phyloP scores from a whole-genome alignment of 2,329 filamentous ascomycete genomes.

The Ceratocystis cacaofunesta region DNA sequence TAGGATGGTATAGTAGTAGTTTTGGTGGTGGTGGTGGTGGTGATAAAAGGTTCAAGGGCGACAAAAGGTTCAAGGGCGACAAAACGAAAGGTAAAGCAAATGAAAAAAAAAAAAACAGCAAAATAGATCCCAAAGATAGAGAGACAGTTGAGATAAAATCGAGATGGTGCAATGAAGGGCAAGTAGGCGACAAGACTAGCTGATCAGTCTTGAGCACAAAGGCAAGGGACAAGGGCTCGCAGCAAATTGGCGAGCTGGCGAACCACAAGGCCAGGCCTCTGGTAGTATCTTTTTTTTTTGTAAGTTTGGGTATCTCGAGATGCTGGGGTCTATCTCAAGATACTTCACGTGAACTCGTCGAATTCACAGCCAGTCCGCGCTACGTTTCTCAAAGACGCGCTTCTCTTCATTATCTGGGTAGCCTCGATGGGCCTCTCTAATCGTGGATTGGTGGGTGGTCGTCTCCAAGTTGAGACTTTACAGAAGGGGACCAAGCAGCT shows the following conservation, averaged over 20 bases:
- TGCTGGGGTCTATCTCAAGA: background rate
- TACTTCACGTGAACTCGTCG: conserved; percentile 18
- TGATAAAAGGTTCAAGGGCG: background rate
- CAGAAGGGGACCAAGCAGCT: background rate
- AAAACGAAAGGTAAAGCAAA: background rate
- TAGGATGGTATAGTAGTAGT: no score
- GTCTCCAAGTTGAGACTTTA: conserved; percentile 1
- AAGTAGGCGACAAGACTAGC: background rate
- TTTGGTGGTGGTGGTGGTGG: background rate
- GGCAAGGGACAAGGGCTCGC: background rate
- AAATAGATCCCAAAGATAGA: background rate
- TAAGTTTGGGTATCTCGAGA: background rate
- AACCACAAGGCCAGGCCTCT: background rate
- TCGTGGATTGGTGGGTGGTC: conserved; percentile 1
- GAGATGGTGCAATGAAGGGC: background rate
- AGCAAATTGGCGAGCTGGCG: background rate
- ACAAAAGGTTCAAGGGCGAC: background rate
- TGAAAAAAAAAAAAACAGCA: background rate
- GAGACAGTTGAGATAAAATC: background rate
- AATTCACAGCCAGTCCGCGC: conserved; percentile 18
- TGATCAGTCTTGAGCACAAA: conserved; percentile 2
- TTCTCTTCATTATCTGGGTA: conserved; percentile 18
- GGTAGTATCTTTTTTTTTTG: background rate
- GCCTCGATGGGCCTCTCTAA: background rate
- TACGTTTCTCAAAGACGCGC: conserved; percentile 18